Percentiles rank a stretch among this genome's conserved stretches.
Evolutionary conservation across 805 yeast species (phyloP).

Genomic region (Cyberlindnera mycetangii): DNA sequence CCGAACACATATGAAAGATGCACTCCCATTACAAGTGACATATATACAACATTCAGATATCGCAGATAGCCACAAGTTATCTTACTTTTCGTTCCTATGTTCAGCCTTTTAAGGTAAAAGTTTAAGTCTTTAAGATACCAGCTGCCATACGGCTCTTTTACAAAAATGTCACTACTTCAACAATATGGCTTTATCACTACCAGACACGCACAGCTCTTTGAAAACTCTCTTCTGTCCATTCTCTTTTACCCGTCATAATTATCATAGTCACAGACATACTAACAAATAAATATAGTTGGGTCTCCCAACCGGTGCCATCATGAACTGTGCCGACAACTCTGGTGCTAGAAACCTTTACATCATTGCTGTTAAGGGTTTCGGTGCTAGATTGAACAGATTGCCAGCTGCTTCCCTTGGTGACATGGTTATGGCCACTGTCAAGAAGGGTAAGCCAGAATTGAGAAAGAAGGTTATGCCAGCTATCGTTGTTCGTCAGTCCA

Average conservation of each 20-base stretch:
- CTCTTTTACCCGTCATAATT: background rate
- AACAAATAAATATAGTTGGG: slow-evolving; percentile 64
- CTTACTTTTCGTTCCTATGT: background rate
- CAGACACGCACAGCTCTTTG: background rate
- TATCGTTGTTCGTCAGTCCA: slow-evolving; percentile 97
- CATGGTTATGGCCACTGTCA: slow-evolving; percentile 99
- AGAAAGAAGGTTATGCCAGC: slow-evolving; percentile 99
- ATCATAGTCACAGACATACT: slow-evolving; percentile 8
- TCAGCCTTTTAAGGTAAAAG: background rate
- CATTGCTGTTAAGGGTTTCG: slow-evolving; percentile 97
- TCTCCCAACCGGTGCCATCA: slow-evolving; percentile 99
- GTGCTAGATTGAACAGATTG: slow-evolving; percentile 99
- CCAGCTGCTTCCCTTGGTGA: slow-evolving; percentile 99
- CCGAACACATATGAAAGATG: too few relatives aligned
- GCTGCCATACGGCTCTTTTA: background rate
- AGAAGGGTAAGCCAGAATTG: slow-evolving; percentile 99
- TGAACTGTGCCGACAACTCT: slow-evolving; percentile 99
- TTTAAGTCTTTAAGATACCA: background rate
- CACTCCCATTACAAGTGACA: background rate
- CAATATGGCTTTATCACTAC: too few relatives aligned
- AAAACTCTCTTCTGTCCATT: background rate
- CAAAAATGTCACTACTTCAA: too few relatives aligned
- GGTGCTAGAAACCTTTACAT: slow-evolving; percentile 99
- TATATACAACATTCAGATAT: too few relatives aligned
- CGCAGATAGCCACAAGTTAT: background rate